Conservation (phyloP, 2,329 filamentous ascomycete species). For the Nigrograna mackinnonii region DNA sequence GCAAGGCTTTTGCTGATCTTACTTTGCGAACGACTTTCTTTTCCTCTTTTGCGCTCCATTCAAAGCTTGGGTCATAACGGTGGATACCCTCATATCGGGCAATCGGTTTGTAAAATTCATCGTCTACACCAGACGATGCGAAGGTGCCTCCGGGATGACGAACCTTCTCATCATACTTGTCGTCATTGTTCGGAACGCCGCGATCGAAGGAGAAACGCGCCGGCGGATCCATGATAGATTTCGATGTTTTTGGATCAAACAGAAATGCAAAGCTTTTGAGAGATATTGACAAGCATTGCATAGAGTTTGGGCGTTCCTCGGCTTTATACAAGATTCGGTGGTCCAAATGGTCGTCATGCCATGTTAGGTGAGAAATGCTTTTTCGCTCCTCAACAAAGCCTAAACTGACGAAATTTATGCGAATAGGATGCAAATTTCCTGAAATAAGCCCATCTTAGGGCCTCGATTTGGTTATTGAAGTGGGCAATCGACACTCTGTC, state of each 20-base stretch:
- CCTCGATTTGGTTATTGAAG: too few species aligned
- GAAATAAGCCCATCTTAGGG: background rate
- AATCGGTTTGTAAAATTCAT: slow-evolving; percentile 53
- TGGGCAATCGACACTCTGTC: too few species aligned
- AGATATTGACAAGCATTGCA: background rate
- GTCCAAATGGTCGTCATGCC: background rate
- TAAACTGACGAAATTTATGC: background rate
- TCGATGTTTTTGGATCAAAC: background rate
- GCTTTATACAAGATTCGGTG: slow-evolving; percentile 1
- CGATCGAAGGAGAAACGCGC: slow-evolving; percentile 1
- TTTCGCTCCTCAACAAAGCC: background rate
- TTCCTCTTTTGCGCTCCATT: slow-evolving; percentile 63
- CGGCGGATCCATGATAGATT: background rate
- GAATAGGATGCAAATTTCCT: background rate
- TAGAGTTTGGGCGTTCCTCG: background rate
- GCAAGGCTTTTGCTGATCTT: slow-evolving; percentile 3
- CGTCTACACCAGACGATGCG: slow-evolving; percentile 3
- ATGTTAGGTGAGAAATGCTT: background rate
- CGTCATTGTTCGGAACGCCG: background rate
- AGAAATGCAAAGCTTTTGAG: background rate
- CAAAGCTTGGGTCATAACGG: slow-evolving; percentile 60
- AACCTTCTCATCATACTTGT: background rate
- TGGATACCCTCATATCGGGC: slow-evolving; percentile 62
- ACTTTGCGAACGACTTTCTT: slow-evolving; percentile 58
- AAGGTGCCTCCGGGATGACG: background rate